These are phyloP conservation scores for Pyricularia grisea DNA, from an alignment of 2,329 filamentous ascomycete genomes.

Conservation along the genomic window DNA sequence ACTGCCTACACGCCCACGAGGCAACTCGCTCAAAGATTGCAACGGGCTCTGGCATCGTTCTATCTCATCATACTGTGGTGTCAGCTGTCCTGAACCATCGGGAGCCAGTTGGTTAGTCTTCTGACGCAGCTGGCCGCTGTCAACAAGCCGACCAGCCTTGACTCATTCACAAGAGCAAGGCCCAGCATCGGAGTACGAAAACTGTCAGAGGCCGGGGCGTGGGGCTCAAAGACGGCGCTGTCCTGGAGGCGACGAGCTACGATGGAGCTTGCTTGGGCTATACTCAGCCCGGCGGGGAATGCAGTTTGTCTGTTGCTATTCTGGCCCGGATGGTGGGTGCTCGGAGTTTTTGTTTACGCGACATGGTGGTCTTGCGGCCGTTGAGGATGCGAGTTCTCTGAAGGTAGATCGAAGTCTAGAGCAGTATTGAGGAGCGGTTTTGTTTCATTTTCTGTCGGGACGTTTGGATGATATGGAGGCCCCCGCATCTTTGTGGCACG, in stretches of 20 bases:
- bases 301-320: conserved; percentile 39
- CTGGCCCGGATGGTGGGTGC: conserved; percentile 47
- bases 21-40: not conserved
- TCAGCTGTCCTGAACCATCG: not conserved
- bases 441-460: not conserved
- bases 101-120: not conserved
- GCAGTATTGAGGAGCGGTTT: conserved; percentile 6
- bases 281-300: conserved; percentile 41
- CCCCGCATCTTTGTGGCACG: not conserved
- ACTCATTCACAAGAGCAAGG: not conserved
- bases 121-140: not conserved
- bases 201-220: not conserved
- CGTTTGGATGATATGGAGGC: not conserved
- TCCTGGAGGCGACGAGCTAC: not conserved
- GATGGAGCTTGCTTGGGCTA: conserved; percentile 41
- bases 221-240: not conserved
- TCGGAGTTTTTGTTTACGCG: conserved; percentile 26
- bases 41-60: not conserved
- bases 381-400: not conserved
- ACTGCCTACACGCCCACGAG: not conserved
- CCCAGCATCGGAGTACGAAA: not conserved
- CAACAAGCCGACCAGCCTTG: not conserved
- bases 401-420: too few relatives aligned
- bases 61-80: not conserved
- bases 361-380: conserved; percentile 16